A percentile compares a stretch with the other conserved stretches of the same genome.
Evolutionary conservation across 768 basidiomycete species (phyloP).

Genomic region (Kwoniella europaea): DNA sequence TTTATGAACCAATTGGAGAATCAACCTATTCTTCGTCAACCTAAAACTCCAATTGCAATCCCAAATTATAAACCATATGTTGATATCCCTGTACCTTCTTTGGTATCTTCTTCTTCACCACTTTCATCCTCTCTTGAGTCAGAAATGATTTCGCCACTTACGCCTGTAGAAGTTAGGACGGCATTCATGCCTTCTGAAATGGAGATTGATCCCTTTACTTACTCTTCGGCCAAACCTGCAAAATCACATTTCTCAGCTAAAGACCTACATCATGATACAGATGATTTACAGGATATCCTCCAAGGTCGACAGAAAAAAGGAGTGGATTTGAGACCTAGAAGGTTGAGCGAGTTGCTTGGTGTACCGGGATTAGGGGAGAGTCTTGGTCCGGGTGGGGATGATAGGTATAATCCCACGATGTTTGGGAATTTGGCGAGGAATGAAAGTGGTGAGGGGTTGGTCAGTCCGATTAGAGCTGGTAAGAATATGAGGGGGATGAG

Average conservation of each 20-base stretch:
- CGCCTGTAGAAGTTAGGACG: neutral
- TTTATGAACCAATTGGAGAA: neutral
- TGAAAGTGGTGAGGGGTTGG: neutral
- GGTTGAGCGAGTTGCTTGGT: conserved; percentile 13
- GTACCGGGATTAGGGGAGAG: conserved; percentile 7
- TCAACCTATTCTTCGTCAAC: neutral
- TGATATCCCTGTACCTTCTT: neutral
- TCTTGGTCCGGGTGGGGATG: neutral
- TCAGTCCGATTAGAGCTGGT: neutral
- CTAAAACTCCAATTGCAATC: neutral
- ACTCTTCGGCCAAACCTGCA: conserved; percentile 12
- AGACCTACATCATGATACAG: neutral
- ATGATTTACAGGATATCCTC: neutral
- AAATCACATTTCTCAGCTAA: conserved; percentile 5
- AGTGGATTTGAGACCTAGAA: conserved; percentile 14
- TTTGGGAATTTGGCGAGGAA: conserved; percentile 15
- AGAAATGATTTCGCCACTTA: neutral
- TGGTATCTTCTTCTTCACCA: neutral
- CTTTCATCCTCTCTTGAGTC: neutral
- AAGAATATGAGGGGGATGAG: neutral
- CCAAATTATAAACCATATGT: neutral
- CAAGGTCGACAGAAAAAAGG: neutral
- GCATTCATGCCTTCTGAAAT: neutral
- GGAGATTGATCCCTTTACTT: conserved; percentile 8
- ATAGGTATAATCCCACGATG: conserved; percentile 15